Evolutionary conservation across 2,329 filamentous ascomycete genomes (phyloP), one percentile per base, ranked within the genome.

Genomic region (Hypomyces perniciosus): DNA sequence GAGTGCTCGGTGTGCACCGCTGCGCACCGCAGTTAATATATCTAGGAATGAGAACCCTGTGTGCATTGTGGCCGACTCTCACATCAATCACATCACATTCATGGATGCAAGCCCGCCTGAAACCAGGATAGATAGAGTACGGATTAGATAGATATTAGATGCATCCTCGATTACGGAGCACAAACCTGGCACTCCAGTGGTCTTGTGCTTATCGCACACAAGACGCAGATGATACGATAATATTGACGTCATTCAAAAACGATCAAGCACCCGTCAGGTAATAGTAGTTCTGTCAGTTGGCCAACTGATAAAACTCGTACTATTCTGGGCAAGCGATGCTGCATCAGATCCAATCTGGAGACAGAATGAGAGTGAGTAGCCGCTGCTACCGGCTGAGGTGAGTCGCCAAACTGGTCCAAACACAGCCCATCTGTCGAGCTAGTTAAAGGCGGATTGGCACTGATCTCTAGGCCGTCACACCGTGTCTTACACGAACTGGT

Each of bases 351-450:
- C 33, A 8, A 12, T 35, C 8, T 31, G 12, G 31, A 51, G 30
- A 46, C 35, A 35, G 29, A 44, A 37, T 10, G 44, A 40, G 39
- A 52, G 44, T 44, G 40, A 52, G 44, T 44, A 33, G 47, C 39
- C 13, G 39, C 29, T 40, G 20, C 50, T 48, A 43, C 50, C 45
- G 45, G 45, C 44, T 52, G 50, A 47, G 35, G 35, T 35, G 50
- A 51, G 27, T 29, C 44, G n/a, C 29, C 29, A 8, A 29, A 33
- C 34, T 41, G 35, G 48, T 12, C 20, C 20, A 20, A 20, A 20
- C 20, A 20, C 20, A 20, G 20, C 20, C 35, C 20, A 38, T 38
- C 35, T 38, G 20, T n/a, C 41, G 41, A 34, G 27, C 45, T 44
- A 48, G 45, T 40, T 20, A 20, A 20, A 38, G 31, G 38, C 29